Percentiles rank a stretch among this genome's conserved stretches.
Evolutionary conservation across 495 filamentous ascomycete species (phyloP).

Genomic region (Aspergillus bridgeri): DNA sequence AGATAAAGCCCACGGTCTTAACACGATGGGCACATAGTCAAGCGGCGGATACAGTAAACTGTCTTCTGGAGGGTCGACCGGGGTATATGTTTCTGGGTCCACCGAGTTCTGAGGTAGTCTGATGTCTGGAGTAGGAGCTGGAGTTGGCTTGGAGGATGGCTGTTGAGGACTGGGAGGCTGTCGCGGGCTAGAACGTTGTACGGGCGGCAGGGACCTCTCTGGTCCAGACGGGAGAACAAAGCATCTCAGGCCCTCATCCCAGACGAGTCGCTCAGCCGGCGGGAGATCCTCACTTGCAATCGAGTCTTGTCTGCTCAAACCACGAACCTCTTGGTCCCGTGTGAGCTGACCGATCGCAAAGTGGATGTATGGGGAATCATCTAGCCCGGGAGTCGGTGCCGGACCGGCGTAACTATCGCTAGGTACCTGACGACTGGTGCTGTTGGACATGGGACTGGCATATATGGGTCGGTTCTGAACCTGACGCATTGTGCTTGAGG

Average conservation of each 20-base stretch:
- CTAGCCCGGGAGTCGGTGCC: slow-evolving; percentile 58
- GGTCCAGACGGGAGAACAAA: slow-evolving; percentile 35
- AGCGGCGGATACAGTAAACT: slow-evolving; percentile 52
- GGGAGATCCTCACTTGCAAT: slow-evolving; percentile 38
- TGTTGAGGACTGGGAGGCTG: background rate
- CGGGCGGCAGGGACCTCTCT: slow-evolving; percentile 9
- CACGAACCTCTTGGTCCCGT: slow-evolving; percentile 54
- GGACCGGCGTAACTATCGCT: slow-evolving; percentile 35
- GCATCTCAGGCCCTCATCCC: slow-evolving; percentile 49
- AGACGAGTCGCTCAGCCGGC: slow-evolving; percentile 48
- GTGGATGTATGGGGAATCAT: slow-evolving; percentile 67
- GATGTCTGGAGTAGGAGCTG: slow-evolving; percentile 5
- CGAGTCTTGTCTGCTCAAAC: slow-evolving; percentile 31
- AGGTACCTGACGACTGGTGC: slow-evolving; percentile 25
- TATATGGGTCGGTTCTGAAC: slow-evolving; percentile 30
- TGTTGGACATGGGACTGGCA: slow-evolving; percentile 29
- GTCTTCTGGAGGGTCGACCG: slow-evolving; percentile 45
- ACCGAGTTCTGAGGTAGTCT: slow-evolving; percentile 29
- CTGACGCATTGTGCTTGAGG: slow-evolving; percentile 33
- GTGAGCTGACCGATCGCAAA: slow-evolving; percentile 74
- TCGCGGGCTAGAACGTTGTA: background rate
- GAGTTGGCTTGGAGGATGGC: slow-evolving; percentile 5
- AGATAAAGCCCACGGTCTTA: slow-evolving; percentile 60
- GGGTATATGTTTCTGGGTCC: slow-evolving; percentile 51
- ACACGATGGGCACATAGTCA: slow-evolving; percentile 61